Evolutionary conservation across 768 basidiomycete species (phyloP), one percentile per base, ranked within the genome.

Genomic region (Leccinum subtestaceum): DNA sequence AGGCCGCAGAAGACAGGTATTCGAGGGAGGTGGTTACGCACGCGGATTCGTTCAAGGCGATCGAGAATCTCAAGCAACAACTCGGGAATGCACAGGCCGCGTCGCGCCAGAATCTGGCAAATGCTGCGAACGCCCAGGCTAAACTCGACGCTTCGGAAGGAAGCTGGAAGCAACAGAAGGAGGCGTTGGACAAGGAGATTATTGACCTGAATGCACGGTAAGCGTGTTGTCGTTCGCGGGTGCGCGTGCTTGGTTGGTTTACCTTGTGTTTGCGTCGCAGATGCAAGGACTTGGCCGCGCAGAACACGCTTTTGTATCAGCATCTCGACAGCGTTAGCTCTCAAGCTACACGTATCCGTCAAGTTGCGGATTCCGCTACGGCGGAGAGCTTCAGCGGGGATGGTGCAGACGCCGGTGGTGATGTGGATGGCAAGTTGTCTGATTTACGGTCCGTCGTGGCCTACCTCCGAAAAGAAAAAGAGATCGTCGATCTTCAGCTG

Each of bases 401-500:
- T 47, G 76, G 64, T 21, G 43, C 10, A 19, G 84, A 84, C 19
- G 66, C 72, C 0, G 58, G 73, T 9, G 84, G 79, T 17, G 84
- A 86, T 17, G 47, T 25, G 3, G 88, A 90, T 61, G 78, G 78
- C 2, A 88, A 91, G 68, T 63, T 90, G 10, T 78, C 87, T 0
- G 91, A 93, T 63, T 74, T 93, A 21, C 87, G 89, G 29, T 83
- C 88, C 17, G 87, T 93, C 27, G 86, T 94, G 46, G 81, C 86
- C 2, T 95, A 91, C 72, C 76, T 95, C 34, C 83, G 93, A 45
- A 92, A 89, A 67, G 93, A 95, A 78, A 94, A 95, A 74, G 92
- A 95, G 70, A 93, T 95, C 54, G 88, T 91, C 48, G 93, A 95
- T 64, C 81, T 94, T 32, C 91, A 94, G 62, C 79, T 93, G 25